Evolutionary conservation across 768 basidiomycete species (phyloP).

Genomic region (Fibroporia radiculosa): DNA sequence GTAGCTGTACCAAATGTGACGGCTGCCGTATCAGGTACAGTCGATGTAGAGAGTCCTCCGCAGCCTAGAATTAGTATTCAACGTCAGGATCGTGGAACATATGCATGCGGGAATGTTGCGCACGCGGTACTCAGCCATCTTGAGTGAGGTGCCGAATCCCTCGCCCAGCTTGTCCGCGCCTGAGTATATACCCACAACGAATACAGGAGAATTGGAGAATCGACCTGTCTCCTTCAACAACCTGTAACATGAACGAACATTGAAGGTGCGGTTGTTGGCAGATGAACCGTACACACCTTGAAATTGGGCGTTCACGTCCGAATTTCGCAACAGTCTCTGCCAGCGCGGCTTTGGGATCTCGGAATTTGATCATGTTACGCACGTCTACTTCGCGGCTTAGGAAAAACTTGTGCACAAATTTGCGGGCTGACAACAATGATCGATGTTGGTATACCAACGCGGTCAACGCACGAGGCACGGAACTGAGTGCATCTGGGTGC

Average conservation of each 20-base stretch:
- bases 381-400: slow-evolving; percentile 81
- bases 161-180: slow-evolving; percentile 84
- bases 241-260: slow-evolving; percentile 32
- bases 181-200: slow-evolving; percentile 91
- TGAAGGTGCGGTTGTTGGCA: not conserved
- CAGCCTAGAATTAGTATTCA: slow-evolving; percentile 59
- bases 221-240: slow-evolving; percentile 91
- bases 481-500: slow-evolving; percentile 83
- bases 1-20: slow-evolving; percentile 57
- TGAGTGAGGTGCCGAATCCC: slow-evolving; percentile 86
- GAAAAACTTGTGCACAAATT: slow-evolving; percentile 87
- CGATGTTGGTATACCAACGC: slow-evolving; percentile 85
- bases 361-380: slow-evolving; percentile 69
- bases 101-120: slow-evolving; percentile 20
- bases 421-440: slow-evolving; percentile 78
- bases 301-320: slow-evolving; percentile 55
- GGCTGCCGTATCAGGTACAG: slow-evolving; percentile 79
- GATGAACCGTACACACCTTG: slow-evolving; percentile 40
- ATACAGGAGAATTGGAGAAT: slow-evolving; percentile 83
- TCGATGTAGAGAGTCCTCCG: slow-evolving; percentile 77
- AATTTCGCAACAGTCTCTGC: slow-evolving; percentile 66
- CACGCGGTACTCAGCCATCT: slow-evolving; percentile 93
- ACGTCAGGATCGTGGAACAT: too few relatives aligned
- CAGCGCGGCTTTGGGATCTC: slow-evolving; percentile 74
- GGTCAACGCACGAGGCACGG: slow-evolving; percentile 78